Base-by-base conservation (phyloP, 176 grass and related monocot genomes). In the Aegilops sharonensis region DNA sequence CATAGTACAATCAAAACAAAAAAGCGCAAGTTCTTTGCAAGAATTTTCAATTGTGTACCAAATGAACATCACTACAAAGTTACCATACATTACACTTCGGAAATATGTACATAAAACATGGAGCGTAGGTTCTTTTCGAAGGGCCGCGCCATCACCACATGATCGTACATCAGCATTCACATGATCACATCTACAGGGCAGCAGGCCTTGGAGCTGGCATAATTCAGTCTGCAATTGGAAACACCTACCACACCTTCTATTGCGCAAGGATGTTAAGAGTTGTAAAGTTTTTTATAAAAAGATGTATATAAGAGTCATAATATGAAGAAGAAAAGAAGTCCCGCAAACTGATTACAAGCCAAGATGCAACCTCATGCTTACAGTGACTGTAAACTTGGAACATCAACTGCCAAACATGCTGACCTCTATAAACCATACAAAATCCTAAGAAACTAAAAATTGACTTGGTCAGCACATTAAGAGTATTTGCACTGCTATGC, bases 161-260 rank as follows among this genome's bases (percentile, higher is more conserved):
- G 27, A 77, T 10, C 47, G 9, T 77, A 77, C 32, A 15, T 56
- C 47, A 63, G 60, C 60, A 63, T 63, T 63, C 60, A 3, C 60
- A 25, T 24, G 60, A 63, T 11, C 21, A 25, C 60, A 25, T 24
- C 60, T 63, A 63, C 9, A 63, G 8, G 21, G n/a, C 59, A 24
- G 60, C 60, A 63, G 74, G 74, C 27, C 52, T 56, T 34, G 25
- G 5, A 21, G 14, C 50, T 48, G 31, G 34, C 18, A 29, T 32
- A 54, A 52, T 54, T 76, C 48, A 34, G 27, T 77, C 47, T 77
- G 74, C 74, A 56, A 77, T 50, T 56, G 74, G 34, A 77, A 77
- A 77, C 27, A 54, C 17, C 74, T 34, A 54, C 74, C 27, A 77
- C 74, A 32, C 27, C 45, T 77, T 56, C 47, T 56, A 34, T 12